Evolutionary conservation across 2,329 filamentous ascomycete species (phyloP).

Genomic region (Cryoendolithus antarcticus): DNA sequence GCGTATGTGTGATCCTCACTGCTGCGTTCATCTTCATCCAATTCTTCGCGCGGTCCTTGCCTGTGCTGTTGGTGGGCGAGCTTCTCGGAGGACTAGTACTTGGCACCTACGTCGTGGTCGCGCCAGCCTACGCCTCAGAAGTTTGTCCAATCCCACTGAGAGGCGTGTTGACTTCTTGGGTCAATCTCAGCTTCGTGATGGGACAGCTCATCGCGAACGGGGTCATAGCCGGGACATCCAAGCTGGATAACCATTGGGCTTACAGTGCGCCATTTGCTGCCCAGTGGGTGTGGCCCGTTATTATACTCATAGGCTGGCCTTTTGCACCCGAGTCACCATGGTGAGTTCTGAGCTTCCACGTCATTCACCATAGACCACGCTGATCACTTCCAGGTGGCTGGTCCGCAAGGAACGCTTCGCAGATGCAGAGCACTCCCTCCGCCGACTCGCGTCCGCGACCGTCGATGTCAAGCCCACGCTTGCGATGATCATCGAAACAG

Average conservation of each 20-base stretch:
- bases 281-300: slow-evolving; percentile 31
- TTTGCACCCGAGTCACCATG: slow-evolving; percentile 28
- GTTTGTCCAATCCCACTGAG: slow-evolving; percentile 48
- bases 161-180: slow-evolving; percentile 45
- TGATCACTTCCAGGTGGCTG: slow-evolving; percentile 15
- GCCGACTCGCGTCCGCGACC: slow-evolving; percentile 24
- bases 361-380: too few relatives aligned
- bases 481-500: slow-evolving; percentile 29
- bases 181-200: slow-evolving; percentile 52
- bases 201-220: slow-evolving; percentile 44
- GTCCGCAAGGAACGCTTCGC: slow-evolving; percentile 24
- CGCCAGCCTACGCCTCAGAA: slow-evolving; percentile 55
- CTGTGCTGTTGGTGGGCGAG: slow-evolving; percentile 48
- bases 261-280: slow-evolving; percentile 33
- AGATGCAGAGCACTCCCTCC: slow-evolving; percentile 24
- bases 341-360: slow-evolving; percentile 1
- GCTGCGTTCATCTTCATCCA: slow-evolving; percentile 48
- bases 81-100: slow-evolving; percentile 46
- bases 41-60: slow-evolving; percentile 47
- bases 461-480: slow-evolving; percentile 29
- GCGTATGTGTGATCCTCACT: slow-evolving; percentile 24
- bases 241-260: slow-evolving; percentile 27
- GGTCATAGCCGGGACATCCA: slow-evolving; percentile 24
- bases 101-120: slow-evolving; percentile 41
- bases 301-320: slow-evolving; percentile 25